Conservation (phyloP, 371 early-diverging fungal species). For the Syncephalastrum contaminatum region DNA sequence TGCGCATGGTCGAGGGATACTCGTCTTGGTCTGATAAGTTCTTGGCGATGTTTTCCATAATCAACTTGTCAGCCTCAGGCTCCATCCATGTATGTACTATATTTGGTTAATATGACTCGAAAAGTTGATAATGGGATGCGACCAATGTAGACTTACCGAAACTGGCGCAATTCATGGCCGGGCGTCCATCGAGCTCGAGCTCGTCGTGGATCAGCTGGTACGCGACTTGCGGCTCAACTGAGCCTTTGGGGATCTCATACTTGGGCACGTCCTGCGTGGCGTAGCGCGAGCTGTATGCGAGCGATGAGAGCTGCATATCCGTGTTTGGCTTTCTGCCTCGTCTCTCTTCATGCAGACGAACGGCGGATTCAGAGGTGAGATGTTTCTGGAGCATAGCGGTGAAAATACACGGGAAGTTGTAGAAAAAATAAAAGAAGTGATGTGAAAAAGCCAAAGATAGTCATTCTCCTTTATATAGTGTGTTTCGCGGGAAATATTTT, state of each 20-base stretch:
- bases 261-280: conserved; percentile 47
- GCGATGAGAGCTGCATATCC: conserved; percentile 15
- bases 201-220: conserved; percentile 67
- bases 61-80: conserved; percentile 66
- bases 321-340: conserved; percentile 6
- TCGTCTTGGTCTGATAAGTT: conserved; percentile 66
- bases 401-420: too few relatives aligned
- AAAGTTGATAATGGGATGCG: neutral
- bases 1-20: conserved; percentile 49
- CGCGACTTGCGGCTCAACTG: conserved; percentile 47
- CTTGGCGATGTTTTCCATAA: conserved; percentile 59
- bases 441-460: too few relatives aligned
- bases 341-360: conserved; percentile 1
- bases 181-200: conserved; percentile 63
- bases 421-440: neutral
- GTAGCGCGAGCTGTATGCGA: conserved; percentile 56
- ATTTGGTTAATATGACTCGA: too few relatives aligned
- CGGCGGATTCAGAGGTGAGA: conserved; percentile 1
- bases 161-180: conserved; percentile 61
- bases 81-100: conserved; percentile 66
- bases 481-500: too few relatives aligned
- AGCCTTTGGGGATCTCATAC: conserved; percentile 37
- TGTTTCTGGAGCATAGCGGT: conserved; percentile 8
- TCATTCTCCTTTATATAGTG: too few relatives aligned
- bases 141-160: conserved; percentile 28